phyloP scores from a whole-genome alignment of 305 asterid genomes.

The Striga hermonthica region DNA sequence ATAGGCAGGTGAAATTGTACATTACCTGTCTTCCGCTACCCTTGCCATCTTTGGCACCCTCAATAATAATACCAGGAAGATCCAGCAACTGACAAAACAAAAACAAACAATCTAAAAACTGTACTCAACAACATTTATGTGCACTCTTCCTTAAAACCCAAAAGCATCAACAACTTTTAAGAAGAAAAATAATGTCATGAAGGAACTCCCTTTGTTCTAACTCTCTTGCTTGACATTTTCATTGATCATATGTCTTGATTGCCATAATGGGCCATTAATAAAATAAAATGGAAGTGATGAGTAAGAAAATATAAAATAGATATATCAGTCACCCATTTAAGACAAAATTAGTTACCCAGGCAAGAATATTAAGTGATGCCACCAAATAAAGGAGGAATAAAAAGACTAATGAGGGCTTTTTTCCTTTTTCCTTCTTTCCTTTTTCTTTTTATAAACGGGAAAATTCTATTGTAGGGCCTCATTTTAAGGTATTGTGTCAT shows the following conservation, averaged over 20 bases:
- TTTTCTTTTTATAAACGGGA: no score
- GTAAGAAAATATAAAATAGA: not conserved
- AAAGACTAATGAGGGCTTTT: not conserved
- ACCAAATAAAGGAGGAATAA: not conserved
- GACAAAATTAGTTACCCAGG: not conserved
- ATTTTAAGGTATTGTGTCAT: no score
- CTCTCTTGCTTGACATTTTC: not conserved
- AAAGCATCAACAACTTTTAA: conserved; percentile 14
- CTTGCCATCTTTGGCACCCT: conserved; percentile 99
- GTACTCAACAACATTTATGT: not conserved
- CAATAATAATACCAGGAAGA: conserved; percentile 97
- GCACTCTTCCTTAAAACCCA: conserved; percentile 4
- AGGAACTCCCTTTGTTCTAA: not conserved
- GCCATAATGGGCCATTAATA: not conserved
- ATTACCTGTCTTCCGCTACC: conserved; percentile 99
- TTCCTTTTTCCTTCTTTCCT: no score
- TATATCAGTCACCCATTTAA: not conserved
- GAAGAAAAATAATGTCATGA: not conserved
- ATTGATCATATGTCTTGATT: not conserved
- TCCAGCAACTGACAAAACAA: conserved; percentile 69
- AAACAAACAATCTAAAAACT: conserved; percentile 19
- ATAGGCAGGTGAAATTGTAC: conserved; percentile 5
- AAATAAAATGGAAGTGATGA: not conserved
- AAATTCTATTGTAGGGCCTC: no score
- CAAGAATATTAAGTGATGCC: conserved; percentile 4